Base-by-base conservation (phyloP, 2,329 filamentous ascomycete genomes). In the Capronia americana region DNA sequence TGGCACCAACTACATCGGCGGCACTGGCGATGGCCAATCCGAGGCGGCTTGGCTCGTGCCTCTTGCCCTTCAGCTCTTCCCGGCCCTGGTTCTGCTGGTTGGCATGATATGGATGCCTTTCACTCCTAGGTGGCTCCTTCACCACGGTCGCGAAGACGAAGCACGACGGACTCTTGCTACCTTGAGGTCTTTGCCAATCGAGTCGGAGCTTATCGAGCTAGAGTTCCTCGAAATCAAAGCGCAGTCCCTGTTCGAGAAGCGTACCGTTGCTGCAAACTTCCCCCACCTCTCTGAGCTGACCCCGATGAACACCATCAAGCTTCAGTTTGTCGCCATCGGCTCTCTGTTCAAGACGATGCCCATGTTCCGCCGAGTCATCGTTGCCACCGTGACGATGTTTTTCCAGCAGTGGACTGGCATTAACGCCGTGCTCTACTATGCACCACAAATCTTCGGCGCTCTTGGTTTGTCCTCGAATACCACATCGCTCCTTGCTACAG, bases 191-290 rank as follows among this genome's bases (percentile, higher is more conserved):
- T 83, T 70, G 56, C 63, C 68, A 4, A 32, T 63, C 20, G 68
- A 68, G 6, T 56, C 67, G 56, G 65, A 70, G 46, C 65, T 70
- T 10, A 64, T 70, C 53, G 65, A 70, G 24, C 53, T 68, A 30
- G 92, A 94, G 73, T 92, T 90, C 74, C 84, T 92, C n/a, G 91
- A 94, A 75, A 93, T 94, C 79, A 91, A 92, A 76, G 90, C 91
- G 0, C 89, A 92, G 75, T 89, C 87, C 0, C 77, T 91, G 20
- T 95, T 94, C 71, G 91, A 94, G 77, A 91, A 93, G 78, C 85
- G 87, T 38, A 87, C 86, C 0, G 82, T 89, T 10, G 85, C 86
- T 0, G 88, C 90, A 68, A 82, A 88, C 26, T 92, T 91, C 76
- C 91, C 90, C 0, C 81, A 89, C 38, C 79, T 91, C 14, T 80